These are phyloP conservation scores for Sporisorium graminicola DNA, from an alignment of 1,284 basidiomycete genomes.

Conservation along the genomic window DNA sequence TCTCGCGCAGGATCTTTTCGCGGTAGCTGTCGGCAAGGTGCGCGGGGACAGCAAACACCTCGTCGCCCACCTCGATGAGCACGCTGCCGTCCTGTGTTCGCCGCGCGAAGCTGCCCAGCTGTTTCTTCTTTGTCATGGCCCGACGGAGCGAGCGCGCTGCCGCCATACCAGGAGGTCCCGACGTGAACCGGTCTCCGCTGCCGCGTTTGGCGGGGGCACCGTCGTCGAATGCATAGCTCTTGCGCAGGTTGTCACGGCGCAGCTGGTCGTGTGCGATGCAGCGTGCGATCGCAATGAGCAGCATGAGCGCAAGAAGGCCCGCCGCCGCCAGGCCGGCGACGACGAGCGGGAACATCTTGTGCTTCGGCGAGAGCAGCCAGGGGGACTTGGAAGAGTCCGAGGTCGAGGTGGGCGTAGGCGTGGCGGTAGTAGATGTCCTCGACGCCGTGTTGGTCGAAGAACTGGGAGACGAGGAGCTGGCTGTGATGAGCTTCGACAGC, in stretches of 20 bases:
- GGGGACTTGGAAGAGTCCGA: neutral
- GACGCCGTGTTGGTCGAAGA: conserved; percentile 1
- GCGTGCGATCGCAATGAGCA: conserved; percentile 46
- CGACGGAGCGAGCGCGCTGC: conserved; percentile 21
- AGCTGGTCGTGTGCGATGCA: conserved; percentile 39
- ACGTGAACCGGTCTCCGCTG: conserved; percentile 16
- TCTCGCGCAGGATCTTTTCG: conserved; percentile 26
- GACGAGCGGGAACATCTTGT: conserved; percentile 54
- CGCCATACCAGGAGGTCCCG: neutral
- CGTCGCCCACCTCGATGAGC: conserved; percentile 58
- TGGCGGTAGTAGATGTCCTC: neutral
- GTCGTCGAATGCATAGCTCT: conserved; percentile 24
- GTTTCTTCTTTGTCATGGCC: conserved; percentile 45
- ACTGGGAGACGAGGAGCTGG: conserved; percentile 4
- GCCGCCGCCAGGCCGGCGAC: conserved; percentile 34
- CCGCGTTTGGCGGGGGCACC: neutral
- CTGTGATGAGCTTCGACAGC: conserved; percentile 11
- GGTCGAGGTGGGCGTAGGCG: neutral
- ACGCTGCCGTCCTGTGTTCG: conserved; percentile 45
- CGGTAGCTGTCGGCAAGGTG: conserved; percentile 53
- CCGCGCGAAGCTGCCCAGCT: conserved; percentile 46
- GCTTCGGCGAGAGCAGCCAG: conserved; percentile 28
- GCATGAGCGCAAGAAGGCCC: conserved; percentile 35
- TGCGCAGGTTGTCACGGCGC: conserved; percentile 32
- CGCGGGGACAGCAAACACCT: conserved; percentile 54